Base-by-base conservation (phyloP, 192 early-diverging fungal genomes). In the Backusella parvicylindrica region DNA sequence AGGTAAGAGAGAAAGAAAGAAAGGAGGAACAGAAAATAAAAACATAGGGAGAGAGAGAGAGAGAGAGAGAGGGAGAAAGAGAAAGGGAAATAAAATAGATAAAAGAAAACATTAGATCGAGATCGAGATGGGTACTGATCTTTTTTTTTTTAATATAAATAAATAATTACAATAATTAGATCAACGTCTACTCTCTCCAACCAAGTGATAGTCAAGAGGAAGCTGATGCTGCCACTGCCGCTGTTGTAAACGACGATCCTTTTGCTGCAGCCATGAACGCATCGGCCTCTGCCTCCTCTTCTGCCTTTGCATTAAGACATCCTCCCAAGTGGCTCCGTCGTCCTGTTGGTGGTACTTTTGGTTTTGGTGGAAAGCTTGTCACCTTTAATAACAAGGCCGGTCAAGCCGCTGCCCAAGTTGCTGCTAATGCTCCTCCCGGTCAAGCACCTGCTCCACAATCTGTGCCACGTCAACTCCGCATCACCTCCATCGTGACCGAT, bases 271-370 rank as follows among this genome's bases (percentile, higher is more conserved):
- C 93, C 64, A 43, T 41, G 13, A 41, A 38, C 18, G 81, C 35
- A 32, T 37, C 50, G 16, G 67, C 72, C 7, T 56, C 53, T 21
- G 72, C 72, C 70, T 11, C 94, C 92, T 32, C 86, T 93, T 32
- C 85, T 0, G 81, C 89, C 4, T 84, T 95, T 71, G 79, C 89
- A 23, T 84, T 95, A 9, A 91, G 91, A 71, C 88, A 93, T 41
- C 93, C 98, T 56, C 98, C 98, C 70, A 97, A 96, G 82, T 99
- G 98, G 98, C 87, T 97, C 30, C 90, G 92, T 26, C 85, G 95
- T 1, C 97, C 96, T 23, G 91, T 91, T 0, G 95, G 95, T 15
- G 94, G 89, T 1, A 83, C 89, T 1, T 99, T 94, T 87, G 92
- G 93, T 5, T 98, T 96, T 76, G 97, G 97, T 75, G 94, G 95